Evolutionary conservation across 73 alveolate species (phyloP).

Genomic region (Loxodes magnus): DNA sequence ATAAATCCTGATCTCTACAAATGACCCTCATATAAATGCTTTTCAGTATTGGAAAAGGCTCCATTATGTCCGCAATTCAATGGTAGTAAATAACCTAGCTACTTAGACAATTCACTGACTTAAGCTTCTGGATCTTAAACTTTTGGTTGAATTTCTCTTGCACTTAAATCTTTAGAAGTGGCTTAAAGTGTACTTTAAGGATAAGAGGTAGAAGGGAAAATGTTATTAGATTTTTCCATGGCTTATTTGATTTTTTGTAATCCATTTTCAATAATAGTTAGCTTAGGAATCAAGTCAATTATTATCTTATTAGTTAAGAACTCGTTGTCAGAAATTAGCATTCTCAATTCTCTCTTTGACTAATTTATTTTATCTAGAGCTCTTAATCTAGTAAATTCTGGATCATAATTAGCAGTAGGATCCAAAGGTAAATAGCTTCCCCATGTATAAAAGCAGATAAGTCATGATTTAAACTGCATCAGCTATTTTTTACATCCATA

Average conservation of each 20-base stretch:
- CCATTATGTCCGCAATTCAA: conserved; percentile 14
- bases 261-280: background rate
- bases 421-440: conserved; percentile 4
- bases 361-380: background rate
- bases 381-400: background rate
- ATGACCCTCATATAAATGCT: background rate
- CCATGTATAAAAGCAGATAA: background rate
- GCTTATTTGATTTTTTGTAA: background rate
- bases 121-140: too few species aligned
- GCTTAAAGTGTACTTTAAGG: too few species aligned
- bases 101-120: too few species aligned
- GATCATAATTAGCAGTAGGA: background rate
- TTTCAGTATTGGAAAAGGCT: background rate
- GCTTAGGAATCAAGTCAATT: background rate
- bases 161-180: too few species aligned
- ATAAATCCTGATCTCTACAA: background rate
- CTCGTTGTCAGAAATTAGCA: background rate
- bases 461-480: background rate
- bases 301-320: background rate
- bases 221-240: too few species aligned
- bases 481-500: background rate
- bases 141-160: too few species aligned
- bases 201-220: too few species aligned
- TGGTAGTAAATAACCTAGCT: conserved; percentile 4
- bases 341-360: background rate